Percentiles rank a stretch among this genome's conserved stretches.
Conservation (phyloP, 2,329 filamentous ascomycete genomes). For the Xylariaceae sp. region DNA sequence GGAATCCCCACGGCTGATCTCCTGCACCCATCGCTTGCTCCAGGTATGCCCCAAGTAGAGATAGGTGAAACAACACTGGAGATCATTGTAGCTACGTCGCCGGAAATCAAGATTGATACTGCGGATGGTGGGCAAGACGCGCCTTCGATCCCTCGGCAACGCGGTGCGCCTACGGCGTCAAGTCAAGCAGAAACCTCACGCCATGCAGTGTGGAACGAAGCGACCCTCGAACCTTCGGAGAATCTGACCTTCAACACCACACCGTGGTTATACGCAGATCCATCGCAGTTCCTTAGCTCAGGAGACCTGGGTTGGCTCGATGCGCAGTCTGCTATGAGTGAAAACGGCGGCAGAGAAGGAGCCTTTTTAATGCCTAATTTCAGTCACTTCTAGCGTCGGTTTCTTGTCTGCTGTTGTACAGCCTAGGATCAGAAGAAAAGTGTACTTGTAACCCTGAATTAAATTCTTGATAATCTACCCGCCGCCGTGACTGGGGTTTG, state of each 20-base stretch:
- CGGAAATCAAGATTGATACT: conserved; percentile 17
- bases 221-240: conserved; percentile 12
- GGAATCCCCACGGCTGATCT: conserved; percentile 15
- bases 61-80: conserved; percentile 15
- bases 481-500: no score
- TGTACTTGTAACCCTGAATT: background rate
- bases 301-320: conserved; percentile 17
- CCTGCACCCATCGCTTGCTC: conserved; percentile 11
- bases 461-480: no score
- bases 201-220: conserved; percentile 14
- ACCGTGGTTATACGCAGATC: conserved; percentile 16
- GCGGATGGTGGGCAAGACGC: conserved; percentile 17
- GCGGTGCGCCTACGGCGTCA: conserved; percentile 9
- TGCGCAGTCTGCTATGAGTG: conserved; percentile 10
- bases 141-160: conserved; percentile 12
- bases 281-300: conserved; percentile 15
- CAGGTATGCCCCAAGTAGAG: conserved; percentile 8
- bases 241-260: conserved; percentile 19
- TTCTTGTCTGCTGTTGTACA: background rate
- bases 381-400: conserved; percentile 14
- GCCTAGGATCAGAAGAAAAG: background rate
- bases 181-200: conserved; percentile 10
- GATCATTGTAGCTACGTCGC: conserved; percentile 16
- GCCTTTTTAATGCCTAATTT: conserved; percentile 10
- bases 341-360: conserved; percentile 14